Conservation (phyloP, 768 basidiomycete genomes). For the Suillus hirtellus region DNA sequence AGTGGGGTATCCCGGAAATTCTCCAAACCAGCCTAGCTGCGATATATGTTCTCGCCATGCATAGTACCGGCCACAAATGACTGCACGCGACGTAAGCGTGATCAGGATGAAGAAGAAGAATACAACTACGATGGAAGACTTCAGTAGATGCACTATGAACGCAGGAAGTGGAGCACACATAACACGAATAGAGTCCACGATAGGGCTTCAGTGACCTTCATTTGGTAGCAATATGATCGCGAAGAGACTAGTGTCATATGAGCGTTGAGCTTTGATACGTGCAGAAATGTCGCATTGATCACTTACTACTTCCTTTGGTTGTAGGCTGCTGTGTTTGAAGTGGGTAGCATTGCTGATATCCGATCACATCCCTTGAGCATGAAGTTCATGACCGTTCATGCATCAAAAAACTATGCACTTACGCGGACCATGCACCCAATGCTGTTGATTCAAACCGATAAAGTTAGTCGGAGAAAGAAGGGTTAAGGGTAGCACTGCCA, state of each 20-base stretch:
- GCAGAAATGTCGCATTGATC: neutral
- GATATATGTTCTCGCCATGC: constrained; percentile 38
- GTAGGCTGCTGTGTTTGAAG: constrained; percentile 49
- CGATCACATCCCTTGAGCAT: constrained; percentile 64
- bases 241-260: constrained; percentile 46
- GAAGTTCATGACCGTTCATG: constrained; percentile 12
- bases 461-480: constrained; percentile 8
- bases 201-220: constrained; percentile 77
- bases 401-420: constrained; percentile 24
- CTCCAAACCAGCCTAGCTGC: constrained; percentile 79
- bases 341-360: constrained; percentile 57
- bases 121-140: constrained; percentile 31
- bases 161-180: constrained; percentile 34
- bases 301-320: constrained; percentile 56
- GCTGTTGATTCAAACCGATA: constrained; percentile 40
- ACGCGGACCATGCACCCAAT: constrained; percentile 78
- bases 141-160: neutral
- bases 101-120: constrained; percentile 58
- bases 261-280: constrained; percentile 2
- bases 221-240: constrained; percentile 68
- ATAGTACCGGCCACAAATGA: constrained; percentile 34
- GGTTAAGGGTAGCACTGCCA: constrained; percentile 1
- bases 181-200: constrained; percentile 72
- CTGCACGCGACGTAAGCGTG: constrained; percentile 47
- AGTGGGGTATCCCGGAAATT: constrained; percentile 58